phyloP scores from a whole-genome alignment of 2,329 filamentous ascomycete species.

The Nigrospora osmanthi region DNA sequence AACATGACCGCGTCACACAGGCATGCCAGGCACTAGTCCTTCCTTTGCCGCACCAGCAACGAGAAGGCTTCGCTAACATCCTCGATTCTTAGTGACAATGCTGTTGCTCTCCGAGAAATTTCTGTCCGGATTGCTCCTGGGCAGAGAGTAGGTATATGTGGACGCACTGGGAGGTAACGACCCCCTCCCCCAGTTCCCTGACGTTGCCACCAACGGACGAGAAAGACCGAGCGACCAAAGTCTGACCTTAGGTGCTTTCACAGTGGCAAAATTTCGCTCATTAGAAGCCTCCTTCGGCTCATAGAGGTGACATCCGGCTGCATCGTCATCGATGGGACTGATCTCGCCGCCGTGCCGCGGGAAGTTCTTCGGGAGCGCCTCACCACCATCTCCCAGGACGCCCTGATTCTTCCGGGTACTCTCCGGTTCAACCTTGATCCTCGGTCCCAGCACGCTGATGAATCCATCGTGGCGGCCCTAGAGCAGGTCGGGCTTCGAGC shows the following conservation, averaged over 20 bases:
- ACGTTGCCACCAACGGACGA: too few species aligned
- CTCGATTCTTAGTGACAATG: not conserved
- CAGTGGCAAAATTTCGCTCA: not conserved
- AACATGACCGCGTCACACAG: not conserved
- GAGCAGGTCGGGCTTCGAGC: not conserved
- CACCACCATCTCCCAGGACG: not conserved
- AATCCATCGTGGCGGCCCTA: not conserved
- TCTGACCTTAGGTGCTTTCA: not conserved
- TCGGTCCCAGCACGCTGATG: not conserved
- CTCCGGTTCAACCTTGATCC: slow-evolving; percentile 1
- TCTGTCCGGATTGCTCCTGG: not conserved
- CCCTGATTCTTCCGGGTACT: not conserved
- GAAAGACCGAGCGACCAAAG: not conserved
- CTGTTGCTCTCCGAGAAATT: not conserved
- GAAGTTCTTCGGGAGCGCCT: not conserved
- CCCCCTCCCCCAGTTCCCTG: not conserved
- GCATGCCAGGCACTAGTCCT: not conserved
- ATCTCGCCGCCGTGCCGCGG: not conserved
- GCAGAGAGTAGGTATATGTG: slow-evolving; percentile 1
- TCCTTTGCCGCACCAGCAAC: too few species aligned
- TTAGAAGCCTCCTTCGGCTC: not conserved
- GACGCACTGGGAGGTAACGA: not conserved
- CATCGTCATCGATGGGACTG: not conserved
- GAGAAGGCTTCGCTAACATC: not conserved
- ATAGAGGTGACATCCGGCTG: not conserved